Evolutionary conservation across 176 grass and related monocot genomes (phyloP).

Genomic region (Zoysia pacifica): DNA sequence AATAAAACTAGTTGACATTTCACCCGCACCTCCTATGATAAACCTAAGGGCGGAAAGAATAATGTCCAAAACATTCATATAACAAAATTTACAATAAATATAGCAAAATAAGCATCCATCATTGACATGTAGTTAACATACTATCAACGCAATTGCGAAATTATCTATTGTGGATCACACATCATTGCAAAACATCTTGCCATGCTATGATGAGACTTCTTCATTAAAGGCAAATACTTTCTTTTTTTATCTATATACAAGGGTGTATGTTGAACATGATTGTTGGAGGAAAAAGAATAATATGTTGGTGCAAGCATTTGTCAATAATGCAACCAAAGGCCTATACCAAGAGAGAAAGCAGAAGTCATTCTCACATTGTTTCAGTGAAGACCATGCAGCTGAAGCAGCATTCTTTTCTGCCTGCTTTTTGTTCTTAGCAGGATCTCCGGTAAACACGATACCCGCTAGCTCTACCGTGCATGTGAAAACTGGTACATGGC

Average conservation of each 20-base stretch:
- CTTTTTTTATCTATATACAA: background rate
- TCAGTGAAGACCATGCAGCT: conserved; percentile 83
- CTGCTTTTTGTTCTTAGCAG: conserved; percentile 96
- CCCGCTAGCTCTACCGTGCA: conserved; percentile 95
- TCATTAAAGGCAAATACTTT: background rate
- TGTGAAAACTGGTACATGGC: conserved; percentile 91
- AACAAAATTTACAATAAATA: background rate
- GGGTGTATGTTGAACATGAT: background rate
- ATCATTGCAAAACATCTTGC: background rate
- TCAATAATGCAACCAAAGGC: background rate
- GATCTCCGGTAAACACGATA: conserved; percentile 80
- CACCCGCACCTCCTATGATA: background rate
- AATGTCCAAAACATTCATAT: background rate
- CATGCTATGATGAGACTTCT: background rate
- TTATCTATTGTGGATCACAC: background rate
- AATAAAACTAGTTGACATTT: background rate
- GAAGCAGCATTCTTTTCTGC: conserved; percentile 96
- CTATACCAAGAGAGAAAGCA: background rate
- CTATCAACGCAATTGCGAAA: background rate
- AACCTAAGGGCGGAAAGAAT: background rate
- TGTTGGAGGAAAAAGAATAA: background rate
- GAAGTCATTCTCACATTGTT: conserved; percentile 67
- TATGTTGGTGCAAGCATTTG: background rate
- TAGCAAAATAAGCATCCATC: background rate
- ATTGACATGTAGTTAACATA: background rate